Conservation (phyloP, 768 basidiomycete genomes). For the Podaxis mareebaensis region DNA sequence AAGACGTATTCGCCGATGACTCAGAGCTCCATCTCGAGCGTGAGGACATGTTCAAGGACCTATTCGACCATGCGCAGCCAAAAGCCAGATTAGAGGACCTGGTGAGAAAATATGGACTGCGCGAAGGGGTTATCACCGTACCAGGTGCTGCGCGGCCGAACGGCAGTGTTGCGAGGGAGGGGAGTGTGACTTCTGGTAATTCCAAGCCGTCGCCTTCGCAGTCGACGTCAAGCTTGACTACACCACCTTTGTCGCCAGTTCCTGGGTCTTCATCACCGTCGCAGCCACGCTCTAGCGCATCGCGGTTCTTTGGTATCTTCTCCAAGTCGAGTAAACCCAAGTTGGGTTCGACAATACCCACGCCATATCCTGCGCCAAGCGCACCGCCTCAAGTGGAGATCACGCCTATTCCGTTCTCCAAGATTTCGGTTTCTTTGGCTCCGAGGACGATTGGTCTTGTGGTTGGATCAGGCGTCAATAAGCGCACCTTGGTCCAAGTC, state of each 20-base stretch:
- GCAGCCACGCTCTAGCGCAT: neutral
- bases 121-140: constrained; percentile 41
- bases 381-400: constrained; percentile 17
- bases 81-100: constrained; percentile 77
- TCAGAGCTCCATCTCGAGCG: constrained; percentile 73
- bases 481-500: constrained; percentile 58
- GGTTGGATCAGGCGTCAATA: constrained; percentile 30
- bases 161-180: too few species aligned
- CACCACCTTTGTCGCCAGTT: constrained; percentile 3
- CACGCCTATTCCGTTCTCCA: constrained; percentile 33
- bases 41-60: constrained; percentile 74
- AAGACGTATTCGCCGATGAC: constrained; percentile 79
- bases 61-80: constrained; percentile 79
- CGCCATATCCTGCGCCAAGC: constrained; percentile 3
- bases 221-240: constrained; percentile 3
- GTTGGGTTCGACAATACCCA: neutral
- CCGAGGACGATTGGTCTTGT: constrained; percentile 39
- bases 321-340: constrained; percentile 14
- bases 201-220: neutral
- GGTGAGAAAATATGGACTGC: constrained; percentile 44
- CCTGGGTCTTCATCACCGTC: neutral
- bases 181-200: too few species aligned
- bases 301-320: constrained; percentile 19
- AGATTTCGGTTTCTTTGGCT: constrained; percentile 42
- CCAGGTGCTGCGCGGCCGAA: constrained; percentile 1